phyloP scores from a whole-genome alignment of 2,329 filamentous ascomycete genomes.

The Alternaria solani region DNA sequence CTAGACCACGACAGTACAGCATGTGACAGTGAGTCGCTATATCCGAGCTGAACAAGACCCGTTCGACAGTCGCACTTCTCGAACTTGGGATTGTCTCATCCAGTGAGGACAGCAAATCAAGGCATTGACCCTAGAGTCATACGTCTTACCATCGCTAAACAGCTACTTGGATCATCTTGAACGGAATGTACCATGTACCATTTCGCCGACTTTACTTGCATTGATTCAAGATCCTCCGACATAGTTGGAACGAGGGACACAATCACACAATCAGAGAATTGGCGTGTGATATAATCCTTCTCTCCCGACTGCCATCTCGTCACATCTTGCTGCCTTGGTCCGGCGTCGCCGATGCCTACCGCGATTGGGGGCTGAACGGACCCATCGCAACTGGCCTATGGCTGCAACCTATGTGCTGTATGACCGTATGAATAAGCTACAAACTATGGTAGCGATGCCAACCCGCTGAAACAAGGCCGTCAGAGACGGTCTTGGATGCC shows the following conservation, averaged over 20 bases:
- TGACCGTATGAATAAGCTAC: no score
- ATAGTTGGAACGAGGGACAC: not conserved
- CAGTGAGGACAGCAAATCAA: not conserved
- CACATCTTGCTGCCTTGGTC: not conserved
- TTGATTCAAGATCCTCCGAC: not conserved
- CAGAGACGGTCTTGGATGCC: not conserved
- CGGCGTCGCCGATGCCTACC: conserved; percentile 1
- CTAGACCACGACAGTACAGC: not conserved
- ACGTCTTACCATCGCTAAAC: not conserved
- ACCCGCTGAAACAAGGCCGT: not conserved
- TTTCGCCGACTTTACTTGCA: not conserved
- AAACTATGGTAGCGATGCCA: not conserved
- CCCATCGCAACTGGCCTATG: not conserved
- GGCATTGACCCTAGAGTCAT: not conserved
- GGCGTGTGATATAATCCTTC: not conserved
- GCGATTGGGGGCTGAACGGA: not conserved
- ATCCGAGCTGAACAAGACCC: not conserved
- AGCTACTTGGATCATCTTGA: not conserved
- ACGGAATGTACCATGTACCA: not conserved
- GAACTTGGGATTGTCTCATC: not conserved
- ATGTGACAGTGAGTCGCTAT: not conserved
- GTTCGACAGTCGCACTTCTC: not conserved
- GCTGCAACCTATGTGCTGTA: not conserved
- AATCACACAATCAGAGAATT: not conserved
- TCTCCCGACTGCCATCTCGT: not conserved